Evolutionary conservation across 805 yeast genomes (phyloP).

Genomic region (Kodamaea nitidulidarum): DNA sequence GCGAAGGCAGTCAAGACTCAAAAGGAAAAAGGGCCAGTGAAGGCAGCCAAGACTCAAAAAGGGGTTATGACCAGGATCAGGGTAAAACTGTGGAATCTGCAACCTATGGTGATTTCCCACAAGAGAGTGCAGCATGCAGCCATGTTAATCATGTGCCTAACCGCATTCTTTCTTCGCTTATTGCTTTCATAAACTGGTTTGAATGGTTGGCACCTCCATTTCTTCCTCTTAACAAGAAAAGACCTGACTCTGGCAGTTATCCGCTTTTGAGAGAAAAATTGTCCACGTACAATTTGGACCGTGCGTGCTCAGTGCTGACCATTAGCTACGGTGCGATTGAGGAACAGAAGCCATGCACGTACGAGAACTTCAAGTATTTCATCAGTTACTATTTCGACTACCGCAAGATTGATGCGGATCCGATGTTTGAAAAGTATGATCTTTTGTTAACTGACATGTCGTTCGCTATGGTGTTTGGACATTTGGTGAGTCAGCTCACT

Average conservation of each 20-base stretch:
- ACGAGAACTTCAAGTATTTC: conserved; percentile 11
- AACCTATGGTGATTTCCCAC: no score
- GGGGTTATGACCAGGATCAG: no score
- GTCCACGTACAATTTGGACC: conserved; percentile 19
- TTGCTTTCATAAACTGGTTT: conserved; percentile 16
- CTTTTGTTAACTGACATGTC: conserved; percentile 16
- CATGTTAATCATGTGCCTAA: no score
- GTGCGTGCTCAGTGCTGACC: conserved; percentile 12
- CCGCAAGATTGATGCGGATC: conserved; percentile 21
- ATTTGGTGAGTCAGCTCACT: conserved; percentile 13
- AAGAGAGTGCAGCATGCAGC: no score
- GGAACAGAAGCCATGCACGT: conserved; percentile 7
- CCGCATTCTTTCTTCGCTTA: not conserved
- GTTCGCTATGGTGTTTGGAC: conserved; percentile 5
- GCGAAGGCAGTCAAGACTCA: not conserved
- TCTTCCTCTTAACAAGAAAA: conserved; percentile 11
- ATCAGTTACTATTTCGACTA: conserved; percentile 21
- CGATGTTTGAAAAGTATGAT: conserved; percentile 22
- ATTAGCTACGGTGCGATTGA: conserved; percentile 9
- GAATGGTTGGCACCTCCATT: conserved; percentile 22
- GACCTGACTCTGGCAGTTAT: conserved; percentile 6
- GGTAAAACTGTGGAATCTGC: no score
- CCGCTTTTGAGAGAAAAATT: conserved; percentile 16
- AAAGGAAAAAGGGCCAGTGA: conserved; percentile 1
- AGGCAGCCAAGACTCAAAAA: no score